Conservation (phyloP, 2,329 filamentous ascomycete genomes). For the Bisporella sp. region DNA sequence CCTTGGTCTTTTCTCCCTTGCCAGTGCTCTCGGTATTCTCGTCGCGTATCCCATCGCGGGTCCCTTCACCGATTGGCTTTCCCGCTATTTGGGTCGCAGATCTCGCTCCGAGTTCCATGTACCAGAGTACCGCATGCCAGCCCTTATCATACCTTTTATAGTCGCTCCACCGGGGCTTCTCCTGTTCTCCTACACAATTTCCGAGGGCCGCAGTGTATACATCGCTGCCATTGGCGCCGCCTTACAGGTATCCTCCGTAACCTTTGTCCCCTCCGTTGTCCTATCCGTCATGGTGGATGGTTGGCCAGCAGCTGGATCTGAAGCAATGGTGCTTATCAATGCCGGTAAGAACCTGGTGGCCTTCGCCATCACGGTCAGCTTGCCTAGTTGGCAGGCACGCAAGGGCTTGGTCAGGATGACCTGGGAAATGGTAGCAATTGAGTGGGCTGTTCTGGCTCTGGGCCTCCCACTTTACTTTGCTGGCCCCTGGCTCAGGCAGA, state of each 20-base stretch:
- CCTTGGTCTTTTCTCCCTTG: slow-evolving; percentile 27
- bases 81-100: slow-evolving; percentile 27
- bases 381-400: slow-evolving; percentile 21
- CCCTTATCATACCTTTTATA: slow-evolving; percentile 31
- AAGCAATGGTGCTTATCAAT: slow-evolving; percentile 31
- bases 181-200: slow-evolving; percentile 27
- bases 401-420: slow-evolving; percentile 30
- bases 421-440: slow-evolving; percentile 28
- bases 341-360: slow-evolving; percentile 23
- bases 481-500: slow-evolving; percentile 15
- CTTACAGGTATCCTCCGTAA: slow-evolving; percentile 23
- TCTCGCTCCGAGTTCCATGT: slow-evolving; percentile 28
- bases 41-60: slow-evolving; percentile 21
- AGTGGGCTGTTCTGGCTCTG: slow-evolving; percentile 28
- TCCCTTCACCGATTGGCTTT: slow-evolving; percentile 26
- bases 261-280: slow-evolving; percentile 29
- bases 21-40: slow-evolving; percentile 27
- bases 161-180: slow-evolving; percentile 28
- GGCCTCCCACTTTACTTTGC: slow-evolving; percentile 26
- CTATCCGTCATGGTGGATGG: slow-evolving; percentile 29
- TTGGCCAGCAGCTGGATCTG: slow-evolving; percentile 24
- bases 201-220: slow-evolving; percentile 18
- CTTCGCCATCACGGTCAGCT: slow-evolving; percentile 13
- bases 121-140: slow-evolving; percentile 33
- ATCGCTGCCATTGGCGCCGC: slow-evolving; percentile 24